Conservation (phyloP, 768 basidiomycete genomes). For the Mycena polygramma region DNA sequence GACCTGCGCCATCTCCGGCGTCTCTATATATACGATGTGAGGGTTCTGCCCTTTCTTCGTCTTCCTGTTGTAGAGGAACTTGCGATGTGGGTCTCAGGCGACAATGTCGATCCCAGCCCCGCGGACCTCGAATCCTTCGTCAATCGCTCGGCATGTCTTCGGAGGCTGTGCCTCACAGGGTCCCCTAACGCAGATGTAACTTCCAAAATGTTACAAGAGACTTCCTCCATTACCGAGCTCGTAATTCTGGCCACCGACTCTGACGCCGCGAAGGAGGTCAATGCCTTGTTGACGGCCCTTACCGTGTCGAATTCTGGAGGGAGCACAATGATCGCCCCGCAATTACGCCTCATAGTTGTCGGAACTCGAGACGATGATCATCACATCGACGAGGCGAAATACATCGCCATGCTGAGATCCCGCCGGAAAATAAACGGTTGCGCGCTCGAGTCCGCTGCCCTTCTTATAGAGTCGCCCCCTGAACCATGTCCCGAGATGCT, state of each 20-base stretch:
- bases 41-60: neutral
- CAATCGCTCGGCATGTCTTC: neutral
- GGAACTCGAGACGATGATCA: neutral
- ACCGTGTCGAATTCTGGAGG: neutral
- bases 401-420: slow-evolving; percentile 3
- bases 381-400: neutral
- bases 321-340: neutral
- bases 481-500: too few species aligned
- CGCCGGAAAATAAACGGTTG: neutral
- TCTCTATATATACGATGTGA: neutral
- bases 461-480: neutral
- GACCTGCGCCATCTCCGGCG: slow-evolving; percentile 1
- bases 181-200: neutral
- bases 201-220: neutral
- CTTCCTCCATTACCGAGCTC: neutral
- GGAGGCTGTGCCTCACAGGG: neutral
- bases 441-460: neutral
- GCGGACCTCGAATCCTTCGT: neutral
- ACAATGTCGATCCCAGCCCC: neutral
- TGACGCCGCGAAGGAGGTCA: neutral
- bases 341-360: neutral
- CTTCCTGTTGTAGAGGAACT: neutral
- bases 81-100: neutral
- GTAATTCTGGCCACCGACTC: neutral
- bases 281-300: neutral